These are phyloP conservation scores for Oryza meridionalis DNA, from an alignment of 176 grass and related monocot genomes.

Conservation along the genomic window DNA sequence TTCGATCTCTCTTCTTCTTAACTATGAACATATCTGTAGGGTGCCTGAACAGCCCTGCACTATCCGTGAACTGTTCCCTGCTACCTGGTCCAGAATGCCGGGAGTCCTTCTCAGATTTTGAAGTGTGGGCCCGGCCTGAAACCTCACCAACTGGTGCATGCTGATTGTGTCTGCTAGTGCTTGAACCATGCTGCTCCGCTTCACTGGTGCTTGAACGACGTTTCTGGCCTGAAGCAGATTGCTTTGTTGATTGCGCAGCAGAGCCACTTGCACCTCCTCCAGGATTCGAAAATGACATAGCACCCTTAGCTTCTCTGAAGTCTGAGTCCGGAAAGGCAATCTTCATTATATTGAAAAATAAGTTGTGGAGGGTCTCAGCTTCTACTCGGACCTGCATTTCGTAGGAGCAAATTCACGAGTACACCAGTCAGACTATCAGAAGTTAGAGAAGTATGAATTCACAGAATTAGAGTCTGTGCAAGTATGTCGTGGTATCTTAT, in stretches of 20 bases:
- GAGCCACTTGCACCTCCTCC: constrained; percentile 38
- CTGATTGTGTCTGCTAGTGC: constrained; percentile 39
- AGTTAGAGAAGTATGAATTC: not conserved
- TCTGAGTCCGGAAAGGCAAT: constrained; percentile 97
- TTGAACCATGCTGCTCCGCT: constrained; percentile 42
- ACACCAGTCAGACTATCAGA: not conserved
- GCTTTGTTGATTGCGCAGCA: constrained; percentile 49
- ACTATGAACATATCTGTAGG: constrained; percentile 84
- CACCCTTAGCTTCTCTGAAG: constrained; percentile 72
- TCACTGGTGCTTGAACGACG: constrained; percentile 39
- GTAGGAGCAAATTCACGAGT: constrained; percentile 6
- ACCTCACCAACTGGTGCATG: constrained; percentile 27
- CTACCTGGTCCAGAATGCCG: constrained; percentile 40
- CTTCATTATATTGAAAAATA: constrained; percentile 99
- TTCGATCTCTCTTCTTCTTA: constrained; percentile 94
- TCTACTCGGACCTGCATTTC: constrained; percentile 70
- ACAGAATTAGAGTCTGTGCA: not conserved
- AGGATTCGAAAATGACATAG: constrained; percentile 60
- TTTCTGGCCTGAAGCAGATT: constrained; percentile 45
- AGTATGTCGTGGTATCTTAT: not conserved
- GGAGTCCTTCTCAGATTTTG: constrained; percentile 65
- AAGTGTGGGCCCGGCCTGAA: constrained; percentile 34
- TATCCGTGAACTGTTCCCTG: constrained; percentile 46
- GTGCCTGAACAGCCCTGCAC: constrained; percentile 54
- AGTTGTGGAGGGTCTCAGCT: constrained; percentile 73